Percentiles rank a stretch among this genome's conserved stretches.
These are phyloP conservation scores for Takakia lepidozioides DNA, from an alignment of 225 moss, liverwort and hornwort species.

Conservation along the genomic window DNA sequence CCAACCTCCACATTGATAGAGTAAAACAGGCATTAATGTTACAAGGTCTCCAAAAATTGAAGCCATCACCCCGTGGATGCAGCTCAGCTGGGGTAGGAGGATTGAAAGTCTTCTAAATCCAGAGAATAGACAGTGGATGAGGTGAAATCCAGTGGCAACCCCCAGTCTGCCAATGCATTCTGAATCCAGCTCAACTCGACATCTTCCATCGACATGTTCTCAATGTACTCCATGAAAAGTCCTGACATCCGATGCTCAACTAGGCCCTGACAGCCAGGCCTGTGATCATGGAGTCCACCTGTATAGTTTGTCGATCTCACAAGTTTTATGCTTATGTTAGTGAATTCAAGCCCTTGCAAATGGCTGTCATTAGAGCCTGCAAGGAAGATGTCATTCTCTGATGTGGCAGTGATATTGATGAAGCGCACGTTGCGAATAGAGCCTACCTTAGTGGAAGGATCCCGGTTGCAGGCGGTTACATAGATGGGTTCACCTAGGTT, in stretches of 20 bases:
- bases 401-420: slow-evolving; percentile 34
- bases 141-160: slow-evolving; percentile 28
- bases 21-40: too few species aligned
- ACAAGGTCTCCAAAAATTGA: too few species aligned
- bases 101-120: not conserved
- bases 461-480: slow-evolving; percentile 45
- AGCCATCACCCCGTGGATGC: too few species aligned
- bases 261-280: slow-evolving; percentile 56
- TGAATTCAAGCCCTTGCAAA: slow-evolving; percentile 19
- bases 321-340: slow-evolving; percentile 19
- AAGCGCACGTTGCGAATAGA: slow-evolving; percentile 30
- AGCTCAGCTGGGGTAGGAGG: not conserved
- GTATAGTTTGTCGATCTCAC: slow-evolving; percentile 1
- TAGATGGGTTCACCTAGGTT: slow-evolving; percentile 68
- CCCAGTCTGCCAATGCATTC: slow-evolving; percentile 16
- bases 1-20: too few species aligned
- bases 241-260: slow-evolving; percentile 38
- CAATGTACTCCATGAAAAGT: slow-evolving; percentile 34
- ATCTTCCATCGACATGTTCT: slow-evolving; percentile 12
- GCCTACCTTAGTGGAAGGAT: slow-evolving; percentile 24
- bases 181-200: slow-evolving; percentile 25
- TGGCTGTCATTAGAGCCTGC: slow-evolving; percentile 24
- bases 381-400: slow-evolving; percentile 48
- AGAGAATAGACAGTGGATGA: slow-evolving; percentile 6
- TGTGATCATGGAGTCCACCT: slow-evolving; percentile 41